Percentiles rank a stretch among this genome's conserved stretches.
These are phyloP conservation scores for Strigomonas oncopelti DNA, from an alignment of 208 protist species.

Conservation along the genomic window DNA sequence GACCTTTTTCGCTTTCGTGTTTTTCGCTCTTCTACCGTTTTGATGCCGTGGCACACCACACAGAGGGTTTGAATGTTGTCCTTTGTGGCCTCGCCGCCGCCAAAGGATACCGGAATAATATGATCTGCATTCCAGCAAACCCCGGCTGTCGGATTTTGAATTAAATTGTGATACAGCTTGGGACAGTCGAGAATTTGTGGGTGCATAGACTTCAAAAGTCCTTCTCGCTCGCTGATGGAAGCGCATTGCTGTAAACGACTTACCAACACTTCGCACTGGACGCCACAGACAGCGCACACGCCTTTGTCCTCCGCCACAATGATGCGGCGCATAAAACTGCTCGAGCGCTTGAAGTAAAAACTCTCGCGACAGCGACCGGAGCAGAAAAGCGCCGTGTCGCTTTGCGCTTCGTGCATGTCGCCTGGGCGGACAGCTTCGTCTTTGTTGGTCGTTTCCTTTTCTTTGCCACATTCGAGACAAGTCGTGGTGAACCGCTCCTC, in stretches of 20 bases:
- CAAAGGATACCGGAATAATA: slow-evolving; percentile 58
- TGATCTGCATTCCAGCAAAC: slow-evolving; percentile 83
- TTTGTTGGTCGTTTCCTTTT: slow-evolving; percentile 2
- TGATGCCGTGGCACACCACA: slow-evolving; percentile 72
- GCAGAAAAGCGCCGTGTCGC: slow-evolving; percentile 69
- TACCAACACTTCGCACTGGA: slow-evolving; percentile 62
- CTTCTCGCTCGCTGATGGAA: slow-evolving; percentile 17
- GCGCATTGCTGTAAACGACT: slow-evolving; percentile 19
- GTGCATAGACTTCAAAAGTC: slow-evolving; percentile 38
- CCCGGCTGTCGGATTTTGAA: slow-evolving; percentile 57
- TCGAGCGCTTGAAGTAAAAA: slow-evolving; percentile 67
- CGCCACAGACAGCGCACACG: slow-evolving; percentile 61
- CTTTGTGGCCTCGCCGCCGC: slow-evolving; percentile 55
- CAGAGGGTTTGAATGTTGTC: slow-evolving; percentile 83
- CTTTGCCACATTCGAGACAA: slow-evolving; percentile 34
- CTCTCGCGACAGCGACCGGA: slow-evolving; percentile 47
- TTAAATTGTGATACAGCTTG: slow-evolving; percentile 34
- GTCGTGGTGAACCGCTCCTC: slow-evolving; percentile 6
- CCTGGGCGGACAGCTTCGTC: slow-evolving; percentile 29
- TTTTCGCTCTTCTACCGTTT: slow-evolving; percentile 45
- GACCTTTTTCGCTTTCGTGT: background rate
- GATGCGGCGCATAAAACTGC: slow-evolving; percentile 44
- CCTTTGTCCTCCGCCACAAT: slow-evolving; percentile 52
- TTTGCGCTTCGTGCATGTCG: slow-evolving; percentile 27
- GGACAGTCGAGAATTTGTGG: slow-evolving; percentile 61